phyloP scores from a whole-genome alignment of 164 flowering plant species.

The Nelumbo lutea region DNA sequence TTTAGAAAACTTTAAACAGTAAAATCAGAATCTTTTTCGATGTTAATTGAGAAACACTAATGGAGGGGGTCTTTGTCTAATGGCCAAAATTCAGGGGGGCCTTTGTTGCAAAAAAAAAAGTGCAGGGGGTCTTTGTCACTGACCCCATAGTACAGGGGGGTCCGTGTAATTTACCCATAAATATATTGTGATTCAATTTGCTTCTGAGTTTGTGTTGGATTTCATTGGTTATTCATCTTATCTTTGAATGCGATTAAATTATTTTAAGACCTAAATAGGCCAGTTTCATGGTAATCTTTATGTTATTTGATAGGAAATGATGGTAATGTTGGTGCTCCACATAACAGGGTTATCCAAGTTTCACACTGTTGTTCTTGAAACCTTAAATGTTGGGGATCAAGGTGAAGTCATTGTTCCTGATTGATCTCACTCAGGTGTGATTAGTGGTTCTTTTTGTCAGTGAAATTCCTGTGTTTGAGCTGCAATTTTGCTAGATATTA shows the following conservation, averaged over 20 bases:
- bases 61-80: no score
- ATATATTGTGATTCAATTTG: neutral
- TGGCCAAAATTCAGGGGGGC: no score
- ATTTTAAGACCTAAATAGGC: no score
- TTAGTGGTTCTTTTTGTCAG: neutral
- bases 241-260: no score
- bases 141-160: no score
- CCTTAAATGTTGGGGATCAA: slow-evolving; percentile 83
- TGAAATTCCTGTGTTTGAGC: slow-evolving; percentile 1
- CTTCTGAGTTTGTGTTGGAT: neutral
- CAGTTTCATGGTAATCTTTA: neutral
- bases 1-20: no score
- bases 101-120: no score
- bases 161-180: no score
- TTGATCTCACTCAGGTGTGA: slow-evolving; percentile 68
- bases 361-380: slow-evolving; percentile 90
- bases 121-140: no score
- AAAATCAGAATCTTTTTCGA: no score
- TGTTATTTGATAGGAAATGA: slow-evolving; percentile 49
- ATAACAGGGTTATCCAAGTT: slow-evolving; percentile 67
- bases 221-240: no score
- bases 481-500: neutral
- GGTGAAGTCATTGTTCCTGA: slow-evolving; percentile 70
- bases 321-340: slow-evolving; percentile 43
- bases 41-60: no score